phyloP scores from a whole-genome alignment of 345 rosid genomes.

The Populus nigra region DNA sequence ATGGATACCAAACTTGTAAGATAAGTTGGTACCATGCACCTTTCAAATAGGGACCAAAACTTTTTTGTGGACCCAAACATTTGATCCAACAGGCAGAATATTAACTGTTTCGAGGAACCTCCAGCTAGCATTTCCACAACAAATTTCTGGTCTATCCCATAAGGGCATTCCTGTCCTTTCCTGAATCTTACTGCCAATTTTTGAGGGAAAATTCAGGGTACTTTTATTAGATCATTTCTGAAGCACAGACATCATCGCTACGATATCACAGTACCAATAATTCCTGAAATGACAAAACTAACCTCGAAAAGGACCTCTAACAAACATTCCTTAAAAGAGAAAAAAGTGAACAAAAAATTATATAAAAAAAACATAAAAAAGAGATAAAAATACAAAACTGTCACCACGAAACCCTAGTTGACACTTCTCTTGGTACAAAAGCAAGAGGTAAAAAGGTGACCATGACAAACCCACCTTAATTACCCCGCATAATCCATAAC shows the following conservation, averaged over 20 bases:
- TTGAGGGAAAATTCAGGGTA: neutral
- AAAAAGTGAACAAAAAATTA: neutral
- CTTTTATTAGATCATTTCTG: neutral
- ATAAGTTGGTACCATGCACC: constrained; percentile 34
- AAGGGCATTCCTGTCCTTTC: constrained; percentile 34
- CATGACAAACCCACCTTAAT: constrained; percentile 40
- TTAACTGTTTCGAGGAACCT: constrained; percentile 26
- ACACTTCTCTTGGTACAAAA: constrained; percentile 34
- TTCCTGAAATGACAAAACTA: constrained; percentile 28
- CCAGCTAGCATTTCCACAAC: constrained; percentile 46
- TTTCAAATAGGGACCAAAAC: constrained; percentile 15
- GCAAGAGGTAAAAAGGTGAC: constrained; percentile 46
- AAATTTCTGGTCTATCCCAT: constrained; percentile 1
- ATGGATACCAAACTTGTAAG: constrained; percentile 48
- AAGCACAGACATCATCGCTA: neutral
- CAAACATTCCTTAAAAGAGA: constrained; percentile 15
- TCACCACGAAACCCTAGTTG: constrained; percentile 23
- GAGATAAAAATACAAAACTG: constrained; percentile 21
- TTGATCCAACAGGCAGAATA: constrained; percentile 30
- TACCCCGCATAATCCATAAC: constrained; percentile 32
- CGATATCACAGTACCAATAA: neutral
- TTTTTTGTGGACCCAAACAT: constrained; percentile 35
- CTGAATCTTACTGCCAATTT: neutral
- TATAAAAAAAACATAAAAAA: neutral
- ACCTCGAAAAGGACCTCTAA: constrained; percentile 38